Percentiles rank a stretch among this genome's conserved stretches.
These are phyloP conservation scores for Colletotrichum paranaense DNA, from an alignment of 2,329 filamentous ascomycete species.

Conservation along the genomic window DNA sequence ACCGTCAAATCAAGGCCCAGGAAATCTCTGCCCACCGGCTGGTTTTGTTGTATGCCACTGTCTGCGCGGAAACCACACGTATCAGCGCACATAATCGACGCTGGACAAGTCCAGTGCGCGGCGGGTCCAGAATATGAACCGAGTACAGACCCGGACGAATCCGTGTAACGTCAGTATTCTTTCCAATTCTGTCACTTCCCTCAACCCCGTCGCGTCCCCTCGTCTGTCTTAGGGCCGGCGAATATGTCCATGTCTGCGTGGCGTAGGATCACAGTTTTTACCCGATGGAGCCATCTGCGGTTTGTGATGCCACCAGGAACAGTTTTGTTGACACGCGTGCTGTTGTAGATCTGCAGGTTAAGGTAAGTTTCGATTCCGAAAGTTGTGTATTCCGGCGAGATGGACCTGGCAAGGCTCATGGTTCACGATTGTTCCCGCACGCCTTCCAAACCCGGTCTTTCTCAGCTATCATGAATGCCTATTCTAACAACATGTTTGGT, in stretches of 20 bases:
- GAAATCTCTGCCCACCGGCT: constrained; percentile 6
- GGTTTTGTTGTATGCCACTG: constrained; percentile 15
- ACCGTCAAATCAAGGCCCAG: constrained; percentile 7
- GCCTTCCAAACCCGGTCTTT: neutral
- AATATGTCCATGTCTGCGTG: neutral
- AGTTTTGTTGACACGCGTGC: constrained; percentile 11
- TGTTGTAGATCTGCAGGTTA: constrained; percentile 24
- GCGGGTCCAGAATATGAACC: constrained; percentile 29
- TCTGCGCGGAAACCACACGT: neutral
- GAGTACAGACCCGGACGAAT: constrained; percentile 22
- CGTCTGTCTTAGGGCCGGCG: neutral
- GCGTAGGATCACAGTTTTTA: neutral
- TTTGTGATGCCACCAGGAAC: neutral
- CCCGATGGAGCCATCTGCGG: neutral
- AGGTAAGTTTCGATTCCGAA: constrained; percentile 13
- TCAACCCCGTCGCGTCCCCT: neutral
- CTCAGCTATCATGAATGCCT: neutral
- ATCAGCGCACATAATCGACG: constrained; percentile 1
- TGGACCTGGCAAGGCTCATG: neutral
- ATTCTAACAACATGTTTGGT: constrained; percentile 3
- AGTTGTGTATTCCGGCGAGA: neutral
- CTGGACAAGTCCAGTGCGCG: constrained; percentile 13
- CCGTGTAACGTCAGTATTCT: constrained; percentile 28
- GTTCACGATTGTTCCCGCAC: neutral
- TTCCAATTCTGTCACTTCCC: constrained; percentile 7